Percentiles rank a stretch among this genome's conserved stretches.
phyloP scores from a whole-genome alignment of 1,139 yeast species.

The Pichia kudriavzevii region DNA sequence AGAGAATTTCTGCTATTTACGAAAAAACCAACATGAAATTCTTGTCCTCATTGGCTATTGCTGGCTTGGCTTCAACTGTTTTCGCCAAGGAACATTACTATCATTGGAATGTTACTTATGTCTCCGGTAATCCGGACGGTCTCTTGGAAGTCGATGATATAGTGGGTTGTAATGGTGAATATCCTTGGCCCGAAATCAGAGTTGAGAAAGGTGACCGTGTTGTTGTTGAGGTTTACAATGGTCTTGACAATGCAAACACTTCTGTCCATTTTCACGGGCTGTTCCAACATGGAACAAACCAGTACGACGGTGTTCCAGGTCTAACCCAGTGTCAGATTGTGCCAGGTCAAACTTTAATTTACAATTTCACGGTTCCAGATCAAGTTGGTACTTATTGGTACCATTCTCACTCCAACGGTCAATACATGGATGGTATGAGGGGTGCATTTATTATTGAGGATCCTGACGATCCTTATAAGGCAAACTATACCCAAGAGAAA shows the following conservation, averaged over 20 bases:
- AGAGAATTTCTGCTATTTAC: too few relatives aligned
- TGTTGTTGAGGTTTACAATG: constrained; percentile 59
- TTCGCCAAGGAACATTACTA: constrained; percentile 40
- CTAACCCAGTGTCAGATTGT: constrained; percentile 84
- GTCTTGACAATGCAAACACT: constrained; percentile 58
- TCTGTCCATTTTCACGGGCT: constrained; percentile 89
- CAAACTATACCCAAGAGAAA: constrained; percentile 67
- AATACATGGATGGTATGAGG: constrained; percentile 89
- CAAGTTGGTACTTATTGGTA: constrained; percentile 93
- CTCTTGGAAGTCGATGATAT: constrained; percentile 46
- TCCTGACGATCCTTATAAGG: constrained; percentile 36
- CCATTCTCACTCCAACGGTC: constrained; percentile 81
- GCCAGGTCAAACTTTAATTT: constrained; percentile 58
- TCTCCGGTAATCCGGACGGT: constrained; percentile 72
- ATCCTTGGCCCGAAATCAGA: constrained; percentile 78
- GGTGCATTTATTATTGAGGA: constrained; percentile 69
- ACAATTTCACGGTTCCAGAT: constrained; percentile 74
- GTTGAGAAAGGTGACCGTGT: constrained; percentile 75
- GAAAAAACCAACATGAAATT: too few relatives aligned
- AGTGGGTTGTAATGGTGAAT: constrained; percentile 72
- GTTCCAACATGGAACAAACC: constrained; percentile 64
- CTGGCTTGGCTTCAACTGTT: constrained; percentile 19
- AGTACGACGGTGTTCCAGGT: constrained; percentile 86
- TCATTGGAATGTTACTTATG: constrained; percentile 73
- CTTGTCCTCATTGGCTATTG: constrained; percentile 7